Base-by-base conservation (phyloP, 2,329 filamentous ascomycete genomes). In the Xylariales sp. region DNA sequence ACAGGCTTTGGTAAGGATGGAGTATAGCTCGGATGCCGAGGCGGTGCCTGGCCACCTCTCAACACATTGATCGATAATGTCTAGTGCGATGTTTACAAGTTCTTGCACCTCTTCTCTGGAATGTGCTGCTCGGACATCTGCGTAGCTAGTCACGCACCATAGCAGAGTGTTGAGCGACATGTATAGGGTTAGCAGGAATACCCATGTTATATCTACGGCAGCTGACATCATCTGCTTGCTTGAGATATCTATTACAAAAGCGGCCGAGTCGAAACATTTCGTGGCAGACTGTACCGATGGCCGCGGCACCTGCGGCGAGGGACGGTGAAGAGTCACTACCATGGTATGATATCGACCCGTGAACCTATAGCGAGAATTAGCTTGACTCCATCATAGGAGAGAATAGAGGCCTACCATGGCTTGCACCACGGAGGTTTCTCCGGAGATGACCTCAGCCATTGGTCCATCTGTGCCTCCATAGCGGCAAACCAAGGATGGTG, bases 41-140 rank as follows among this genome's bases (percentile, higher is more conserved):
- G 90, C 87, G 1, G 95, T 94, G 10, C 95, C 96, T 0, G 96
- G 96, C 96, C 96, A 98, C 68, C 94, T 87, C 75, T 95, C 92
- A 0, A 92, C 91, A 65, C 93, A 94, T 64, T 91, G 88, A 65
- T 90, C 87, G 68, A 98, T 91, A 4, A 92, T 91, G 60, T 94
- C 91, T 66, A 97, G 83, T 0, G 93, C 92, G 23, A 90, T 86
- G 55, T 90, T 86, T 50, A 97, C 85, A 72, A 96, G 87, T 32
- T 88, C 84, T 75, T 95, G 90, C 0, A 97, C 91, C 70, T 96
- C 91, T 52, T 93, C 89, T 23, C 90, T 88, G 3, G 86, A 79
- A 77, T 97, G 91, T 18, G 87, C 83, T 62, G 87, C 86, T 53
- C 96, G 90, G 30, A 98, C 90, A 71, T 95, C 91, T 3, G 91